A percentile compares a stretch with the other conserved stretches of the same genome.
phyloP scores from a whole-genome alignment of 352 stramenopile species.

The Poterioochromonas sp. region DNA sequence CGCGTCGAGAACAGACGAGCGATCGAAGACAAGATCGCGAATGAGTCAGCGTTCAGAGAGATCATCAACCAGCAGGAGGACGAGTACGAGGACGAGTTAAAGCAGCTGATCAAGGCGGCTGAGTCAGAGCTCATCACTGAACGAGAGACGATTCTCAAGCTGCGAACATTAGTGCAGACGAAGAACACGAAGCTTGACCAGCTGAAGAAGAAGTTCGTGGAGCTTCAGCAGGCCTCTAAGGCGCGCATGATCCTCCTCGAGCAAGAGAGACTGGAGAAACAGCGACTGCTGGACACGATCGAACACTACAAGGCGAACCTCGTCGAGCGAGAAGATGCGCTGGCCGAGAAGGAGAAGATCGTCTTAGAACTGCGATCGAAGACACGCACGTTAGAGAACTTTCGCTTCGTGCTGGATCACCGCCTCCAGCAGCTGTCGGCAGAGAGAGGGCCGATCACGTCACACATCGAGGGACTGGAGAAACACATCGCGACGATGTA shows the following conservation, averaged over 20 bases:
- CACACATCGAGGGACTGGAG: constrained; percentile 51
- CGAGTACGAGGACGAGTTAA: constrained; percentile 54
- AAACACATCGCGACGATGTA: constrained; percentile 51
- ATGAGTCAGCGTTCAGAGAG: constrained; percentile 35
- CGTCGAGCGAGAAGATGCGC: constrained; percentile 48
- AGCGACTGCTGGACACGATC: constrained; percentile 49
- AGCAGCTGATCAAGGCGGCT: constrained; percentile 49
- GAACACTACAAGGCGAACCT: constrained; percentile 50
- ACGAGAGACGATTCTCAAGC: constrained; percentile 47
- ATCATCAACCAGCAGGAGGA: constrained; percentile 51
- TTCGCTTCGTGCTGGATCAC: constrained; percentile 53
- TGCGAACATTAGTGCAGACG: constrained; percentile 43
- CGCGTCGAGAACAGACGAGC: not conserved
- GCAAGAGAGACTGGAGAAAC: constrained; percentile 44
- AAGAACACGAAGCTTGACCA: constrained; percentile 50
- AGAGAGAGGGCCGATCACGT: constrained; percentile 49
- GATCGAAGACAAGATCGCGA: not conserved
- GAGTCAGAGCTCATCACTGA: constrained; percentile 47
- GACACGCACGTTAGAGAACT: constrained; percentile 54
- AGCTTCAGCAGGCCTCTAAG: constrained; percentile 33
- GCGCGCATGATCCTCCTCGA: constrained; percentile 26
- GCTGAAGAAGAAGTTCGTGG: constrained; percentile 47
- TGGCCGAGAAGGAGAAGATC: constrained; percentile 50
- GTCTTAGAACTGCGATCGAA: constrained; percentile 49
- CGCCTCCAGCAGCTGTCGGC: constrained; percentile 51